Conservation (phyloP, 495 filamentous ascomycete species). For the Hypoxylon intermedium region DNA sequence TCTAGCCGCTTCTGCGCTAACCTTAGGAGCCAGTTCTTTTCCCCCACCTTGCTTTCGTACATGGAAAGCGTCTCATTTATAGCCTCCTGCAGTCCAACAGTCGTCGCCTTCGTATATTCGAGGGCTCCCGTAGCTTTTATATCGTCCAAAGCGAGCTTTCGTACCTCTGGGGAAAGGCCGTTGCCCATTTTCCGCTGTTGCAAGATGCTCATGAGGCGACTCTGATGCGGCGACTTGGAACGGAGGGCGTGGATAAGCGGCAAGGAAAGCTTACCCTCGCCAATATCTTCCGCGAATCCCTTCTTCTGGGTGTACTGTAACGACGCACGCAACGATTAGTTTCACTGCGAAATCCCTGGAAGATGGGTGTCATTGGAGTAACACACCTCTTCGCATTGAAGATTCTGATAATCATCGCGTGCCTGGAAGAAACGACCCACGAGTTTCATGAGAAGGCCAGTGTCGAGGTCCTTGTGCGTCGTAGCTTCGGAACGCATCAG, state of each 20-base stretch:
- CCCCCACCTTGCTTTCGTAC: background rate
- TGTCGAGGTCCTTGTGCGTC: conserved; percentile 25
- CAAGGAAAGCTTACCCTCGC: conserved; percentile 16
- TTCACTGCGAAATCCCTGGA: background rate
- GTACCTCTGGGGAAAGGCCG: background rate
- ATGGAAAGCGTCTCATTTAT: background rate
- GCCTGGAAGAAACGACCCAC: conserved; percentile 49
- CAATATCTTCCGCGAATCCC: conserved; percentile 16
- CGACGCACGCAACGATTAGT: background rate
- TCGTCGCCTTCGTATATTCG: background rate
- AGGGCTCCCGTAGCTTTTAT: background rate
- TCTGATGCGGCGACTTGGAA: background rate
- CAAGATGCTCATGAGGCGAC: background rate
- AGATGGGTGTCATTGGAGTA: background rate
- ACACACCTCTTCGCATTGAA: conserved; percentile 13
- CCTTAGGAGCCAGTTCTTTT: background rate
- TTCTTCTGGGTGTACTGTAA: conserved; percentile 8
- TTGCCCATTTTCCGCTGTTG: background rate
- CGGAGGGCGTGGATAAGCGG: conserved; percentile 11
- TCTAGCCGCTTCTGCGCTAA: background rate
- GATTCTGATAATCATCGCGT: conserved; percentile 52
- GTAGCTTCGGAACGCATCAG: conserved; percentile 40
- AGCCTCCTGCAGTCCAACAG: background rate
- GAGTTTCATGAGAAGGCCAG: conserved; percentile 20
- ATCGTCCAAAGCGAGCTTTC: background rate